Evolutionary conservation across 1,284 basidiomycete species (phyloP).

Genomic region (Mycena sp.): DNA sequence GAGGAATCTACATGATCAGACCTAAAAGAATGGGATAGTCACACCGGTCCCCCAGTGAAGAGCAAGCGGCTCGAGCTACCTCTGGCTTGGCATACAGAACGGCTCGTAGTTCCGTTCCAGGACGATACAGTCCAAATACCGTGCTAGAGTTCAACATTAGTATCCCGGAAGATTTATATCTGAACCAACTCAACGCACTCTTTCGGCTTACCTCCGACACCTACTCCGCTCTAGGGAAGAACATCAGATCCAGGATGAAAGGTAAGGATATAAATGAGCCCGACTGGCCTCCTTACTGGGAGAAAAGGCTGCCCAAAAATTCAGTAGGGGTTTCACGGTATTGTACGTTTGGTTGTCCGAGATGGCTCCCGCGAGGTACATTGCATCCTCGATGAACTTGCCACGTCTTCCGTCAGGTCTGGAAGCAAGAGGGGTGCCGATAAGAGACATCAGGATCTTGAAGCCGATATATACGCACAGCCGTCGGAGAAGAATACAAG

Average conservation of each 20-base stretch:
- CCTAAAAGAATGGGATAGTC: conserved; percentile 85
- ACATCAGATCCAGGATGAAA: background rate
- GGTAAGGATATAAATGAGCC: conserved; percentile 4
- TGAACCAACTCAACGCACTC: conserved; percentile 53
- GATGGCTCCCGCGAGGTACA: conserved; percentile 72
- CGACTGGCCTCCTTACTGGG: conserved; percentile 70
- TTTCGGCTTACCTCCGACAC: conserved; percentile 73
- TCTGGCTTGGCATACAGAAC: conserved; percentile 79
- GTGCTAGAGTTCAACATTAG: conserved; percentile 57
- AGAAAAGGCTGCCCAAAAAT: conserved; percentile 85
- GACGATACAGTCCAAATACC: conserved; percentile 81
- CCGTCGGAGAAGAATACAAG: conserved; percentile 87
- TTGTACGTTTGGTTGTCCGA: conserved; percentile 81
- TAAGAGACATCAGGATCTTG: background rate
- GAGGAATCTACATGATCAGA: conserved; percentile 37
- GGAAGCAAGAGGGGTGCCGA: conserved; percentile 9
- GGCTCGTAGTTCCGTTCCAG: conserved; percentile 81
- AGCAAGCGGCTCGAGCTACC: conserved; percentile 75
- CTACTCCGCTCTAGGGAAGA: conserved; percentile 78
- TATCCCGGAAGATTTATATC: background rate
- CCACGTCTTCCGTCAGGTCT: conserved; percentile 67
- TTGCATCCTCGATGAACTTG: conserved; percentile 78
- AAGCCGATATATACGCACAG: conserved; percentile 56
- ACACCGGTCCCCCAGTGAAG: conserved; percentile 70
- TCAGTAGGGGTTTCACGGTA: conserved; percentile 79